Evolutionary conservation across 2,329 filamentous ascomycete species (phyloP).

Genomic region (Penicillium vulpinum): DNA sequence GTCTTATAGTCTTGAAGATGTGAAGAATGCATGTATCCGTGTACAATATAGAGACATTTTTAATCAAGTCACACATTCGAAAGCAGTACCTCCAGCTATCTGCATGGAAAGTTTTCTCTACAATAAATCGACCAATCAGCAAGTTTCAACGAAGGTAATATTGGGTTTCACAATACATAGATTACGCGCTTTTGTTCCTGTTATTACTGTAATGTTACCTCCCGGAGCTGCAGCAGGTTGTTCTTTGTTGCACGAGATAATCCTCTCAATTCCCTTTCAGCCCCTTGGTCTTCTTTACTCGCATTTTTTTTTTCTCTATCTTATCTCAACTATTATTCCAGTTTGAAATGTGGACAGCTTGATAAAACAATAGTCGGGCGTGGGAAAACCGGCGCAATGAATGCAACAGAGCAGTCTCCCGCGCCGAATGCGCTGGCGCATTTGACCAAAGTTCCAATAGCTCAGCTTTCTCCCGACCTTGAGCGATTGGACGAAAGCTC

Average conservation of each 20-base stretch:
- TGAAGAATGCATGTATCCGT: no score
- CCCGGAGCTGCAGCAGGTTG: neutral
- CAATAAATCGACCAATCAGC: neutral
- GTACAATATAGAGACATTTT: neutral
- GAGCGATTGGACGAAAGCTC: conserved; percentile 29
- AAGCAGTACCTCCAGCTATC: neutral
- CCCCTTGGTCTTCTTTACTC: neutral
- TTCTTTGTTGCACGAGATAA: conserved; percentile 1
- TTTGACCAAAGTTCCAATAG: conserved; percentile 39
- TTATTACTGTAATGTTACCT: conserved; percentile 2
- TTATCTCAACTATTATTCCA: neutral
- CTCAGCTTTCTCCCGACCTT: conserved; percentile 42
- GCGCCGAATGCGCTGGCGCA: conserved; percentile 23
- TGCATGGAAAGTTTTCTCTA: no score
- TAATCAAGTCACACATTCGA: neutral
- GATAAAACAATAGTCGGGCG: conserved; percentile 5
- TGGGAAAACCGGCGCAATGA: conserved; percentile 27
- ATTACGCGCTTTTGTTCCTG: neutral
- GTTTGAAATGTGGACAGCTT: conserved; percentile 1
- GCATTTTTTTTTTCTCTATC: neutral
- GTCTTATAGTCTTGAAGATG: neutral
- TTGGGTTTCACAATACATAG: neutral
- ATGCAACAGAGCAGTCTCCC: conserved; percentile 26
- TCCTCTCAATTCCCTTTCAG: neutral
- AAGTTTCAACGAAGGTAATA: neutral